phyloP scores from a whole-genome alignment of 768 basidiomycete species.

The Cystofilobasidium capitatum region DNA sequence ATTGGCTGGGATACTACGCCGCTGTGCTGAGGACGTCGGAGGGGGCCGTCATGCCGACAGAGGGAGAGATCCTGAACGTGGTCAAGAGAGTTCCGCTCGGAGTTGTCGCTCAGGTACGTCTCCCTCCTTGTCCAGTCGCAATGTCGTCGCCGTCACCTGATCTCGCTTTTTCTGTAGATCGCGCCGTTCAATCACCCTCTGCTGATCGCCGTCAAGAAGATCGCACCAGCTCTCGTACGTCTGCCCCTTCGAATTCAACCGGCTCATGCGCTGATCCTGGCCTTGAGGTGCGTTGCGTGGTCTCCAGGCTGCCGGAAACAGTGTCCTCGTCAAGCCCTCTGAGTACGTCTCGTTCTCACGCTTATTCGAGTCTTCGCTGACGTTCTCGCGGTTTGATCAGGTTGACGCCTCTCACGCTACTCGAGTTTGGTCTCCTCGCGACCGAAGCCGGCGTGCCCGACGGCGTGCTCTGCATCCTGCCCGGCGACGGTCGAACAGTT shows the following conservation, averaged over 20 bases:
- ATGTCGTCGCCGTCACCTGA: no score
- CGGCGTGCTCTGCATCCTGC: conserved; percentile 62
- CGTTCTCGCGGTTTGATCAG: conserved; percentile 38
- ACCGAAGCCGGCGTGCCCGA: conserved; percentile 65
- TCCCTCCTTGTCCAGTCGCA: no score
- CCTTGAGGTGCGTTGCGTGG: not conserved
- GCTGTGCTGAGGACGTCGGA: conserved; percentile 63
- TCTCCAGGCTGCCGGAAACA: conserved; percentile 60
- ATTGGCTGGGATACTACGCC: conserved; percentile 81
- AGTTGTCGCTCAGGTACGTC: conserved; percentile 67
- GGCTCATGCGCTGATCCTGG: not conserved
- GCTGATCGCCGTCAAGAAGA: conserved; percentile 81
- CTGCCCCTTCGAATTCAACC: not conserved
- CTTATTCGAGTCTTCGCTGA: not conserved
- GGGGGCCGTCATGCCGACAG: conserved; percentile 58
- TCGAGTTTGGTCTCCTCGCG: conserved; percentile 63
- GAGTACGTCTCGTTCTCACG: conserved; percentile 43
- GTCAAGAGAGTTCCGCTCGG: conserved; percentile 71
- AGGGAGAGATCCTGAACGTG: conserved; percentile 68
- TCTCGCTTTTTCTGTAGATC: not conserved
- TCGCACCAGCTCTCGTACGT: conserved; percentile 60
- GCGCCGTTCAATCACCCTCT: conserved; percentile 84
- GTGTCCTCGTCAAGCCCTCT: conserved; percentile 69
- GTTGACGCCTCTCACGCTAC: conserved; percentile 65
- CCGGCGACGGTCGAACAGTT: conserved; percentile 57